Conservation (phyloP, 108 stramenopile genomes). For the Pelagomonas calceolata region DNA sequence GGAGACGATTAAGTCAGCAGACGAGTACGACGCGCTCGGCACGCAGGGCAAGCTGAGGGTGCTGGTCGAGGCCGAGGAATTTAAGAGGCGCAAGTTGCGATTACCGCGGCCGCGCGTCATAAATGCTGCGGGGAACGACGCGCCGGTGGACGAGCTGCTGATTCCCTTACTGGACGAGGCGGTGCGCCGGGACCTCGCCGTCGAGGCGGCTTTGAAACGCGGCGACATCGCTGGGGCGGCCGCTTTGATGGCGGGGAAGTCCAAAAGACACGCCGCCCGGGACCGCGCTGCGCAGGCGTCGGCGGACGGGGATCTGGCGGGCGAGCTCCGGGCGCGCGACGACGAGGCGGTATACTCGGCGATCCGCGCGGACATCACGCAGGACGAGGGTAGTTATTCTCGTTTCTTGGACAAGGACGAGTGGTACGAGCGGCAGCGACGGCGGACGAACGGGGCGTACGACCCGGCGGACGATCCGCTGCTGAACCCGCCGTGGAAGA, state of each 20-base stretch:
- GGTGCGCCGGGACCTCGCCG: conserved; percentile 53
- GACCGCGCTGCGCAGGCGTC: conserved; percentile 49
- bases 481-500: too few relatives aligned
- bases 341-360: conserved; percentile 46
- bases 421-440: conserved; percentile 71
- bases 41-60: conserved; percentile 55
- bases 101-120: conserved; percentile 4
- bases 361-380: conserved; percentile 67
- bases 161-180: conserved; percentile 69
- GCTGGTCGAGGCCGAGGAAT: conserved; percentile 56
- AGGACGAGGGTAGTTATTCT: conserved; percentile 61
- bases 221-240: conserved; percentile 46
- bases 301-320: conserved; percentile 25
- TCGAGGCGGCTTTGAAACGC: conserved; percentile 53
- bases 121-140: conserved; percentile 1
- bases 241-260: conserved; percentile 44
- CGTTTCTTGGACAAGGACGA: conserved; percentile 73
- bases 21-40: conserved; percentile 50
- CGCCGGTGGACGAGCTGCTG: conserved; percentile 55
- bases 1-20: conserved; percentile 38
- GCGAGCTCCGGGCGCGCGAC: conserved; percentile 24
- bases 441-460: too few relatives aligned
- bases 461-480: too few relatives aligned
- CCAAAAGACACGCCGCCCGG: conserved; percentile 47
- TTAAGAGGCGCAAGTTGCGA: conserved; percentile 43